Conservation (phyloP, 495 filamentous ascomycete species). For the Bacidia gigantensis region DNA sequence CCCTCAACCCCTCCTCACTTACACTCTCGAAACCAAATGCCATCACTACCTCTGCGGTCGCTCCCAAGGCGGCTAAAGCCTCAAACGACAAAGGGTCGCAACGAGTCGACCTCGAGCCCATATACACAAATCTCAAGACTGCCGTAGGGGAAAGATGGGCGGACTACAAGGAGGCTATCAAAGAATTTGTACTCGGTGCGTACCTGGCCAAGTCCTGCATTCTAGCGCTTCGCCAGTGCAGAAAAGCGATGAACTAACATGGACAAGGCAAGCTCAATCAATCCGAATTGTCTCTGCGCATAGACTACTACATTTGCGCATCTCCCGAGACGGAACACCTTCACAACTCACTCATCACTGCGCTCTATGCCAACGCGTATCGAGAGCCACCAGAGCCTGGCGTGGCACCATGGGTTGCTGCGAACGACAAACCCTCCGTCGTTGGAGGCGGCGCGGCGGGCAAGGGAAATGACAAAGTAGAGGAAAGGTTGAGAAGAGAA, state of each 20-base stretch:
- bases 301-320: conserved; percentile 57
- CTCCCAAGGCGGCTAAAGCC: conserved; percentile 38
- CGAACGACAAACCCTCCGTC: conserved; percentile 77
- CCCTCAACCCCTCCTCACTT: conserved; percentile 43
- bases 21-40: conserved; percentile 32
- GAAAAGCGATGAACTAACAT: neutral
- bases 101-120: conserved; percentile 80
- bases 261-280: conserved; percentile 66
- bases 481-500: conserved; percentile 80
- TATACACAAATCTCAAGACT: conserved; percentile 74
- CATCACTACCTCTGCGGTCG: conserved; percentile 25
- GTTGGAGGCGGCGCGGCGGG: conserved; percentile 51
- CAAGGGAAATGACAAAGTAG: conserved; percentile 73
- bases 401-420: conserved; percentile 84
- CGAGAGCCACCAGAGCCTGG: conserved; percentile 84
- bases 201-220: conserved; percentile 10
- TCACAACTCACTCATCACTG: conserved; percentile 80
- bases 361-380: conserved; percentile 72
- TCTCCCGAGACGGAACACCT: conserved; percentile 62
- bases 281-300: conserved; percentile 62
- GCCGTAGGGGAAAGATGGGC: conserved; percentile 76
- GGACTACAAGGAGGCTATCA: conserved; percentile 71
- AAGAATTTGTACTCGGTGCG: conserved; percentile 69
- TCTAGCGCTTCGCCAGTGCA: neutral
- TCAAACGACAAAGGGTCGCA: conserved; percentile 54